Base-by-base conservation (phyloP, 129 eudicot genomes). In the Smallanthus sonchifolius region DNA sequence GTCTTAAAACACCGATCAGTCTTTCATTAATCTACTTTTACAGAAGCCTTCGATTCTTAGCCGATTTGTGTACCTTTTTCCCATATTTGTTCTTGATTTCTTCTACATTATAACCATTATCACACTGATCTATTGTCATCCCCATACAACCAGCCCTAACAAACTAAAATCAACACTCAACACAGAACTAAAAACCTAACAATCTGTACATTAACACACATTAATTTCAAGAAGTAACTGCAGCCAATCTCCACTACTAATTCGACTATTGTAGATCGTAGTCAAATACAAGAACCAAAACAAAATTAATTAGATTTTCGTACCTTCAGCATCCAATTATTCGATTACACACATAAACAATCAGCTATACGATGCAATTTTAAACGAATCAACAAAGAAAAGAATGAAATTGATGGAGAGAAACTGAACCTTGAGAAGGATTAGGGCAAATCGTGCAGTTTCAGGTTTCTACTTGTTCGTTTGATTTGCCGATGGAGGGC, bases 391-490 rank as follows among this genome's bases (percentile, higher is more conserved):
- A 42, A 28, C 11, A 5, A 13, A 32, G 30, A 2, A 9, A 6
- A 38, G 19, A 6, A 3, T 3, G 19, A 73, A 73, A 43, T 61
- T 5, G 16, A 59, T 2, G 4, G 6, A 32, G 54, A 72, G 14
- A 73, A 44, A 63, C 4, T 45, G 44, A 43, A 74, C 78, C 78
- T 74, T 74, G 45, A 42, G 40, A 72, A 6, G 34, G 15, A 72
- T 72, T 59, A 42, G 52, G 15, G 47, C 67, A 40, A 9, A 59
- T 44, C 45, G 17, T 42, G 47, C 15, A 62, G 15, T 2, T 61
- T 74, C 6, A 39, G 64, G 30, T 4, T 74, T 74, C 42, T 30
- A 2, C 4, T 43, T 73, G 36, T 54, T 59, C 15, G 67, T 39
- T 56, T 24, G 54, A 56, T 72, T 52, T 70, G 61, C n/a, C 17